Conservation (phyloP, 2,329 filamentous ascomycete genomes). For the Mollisia scopiformis region DNA sequence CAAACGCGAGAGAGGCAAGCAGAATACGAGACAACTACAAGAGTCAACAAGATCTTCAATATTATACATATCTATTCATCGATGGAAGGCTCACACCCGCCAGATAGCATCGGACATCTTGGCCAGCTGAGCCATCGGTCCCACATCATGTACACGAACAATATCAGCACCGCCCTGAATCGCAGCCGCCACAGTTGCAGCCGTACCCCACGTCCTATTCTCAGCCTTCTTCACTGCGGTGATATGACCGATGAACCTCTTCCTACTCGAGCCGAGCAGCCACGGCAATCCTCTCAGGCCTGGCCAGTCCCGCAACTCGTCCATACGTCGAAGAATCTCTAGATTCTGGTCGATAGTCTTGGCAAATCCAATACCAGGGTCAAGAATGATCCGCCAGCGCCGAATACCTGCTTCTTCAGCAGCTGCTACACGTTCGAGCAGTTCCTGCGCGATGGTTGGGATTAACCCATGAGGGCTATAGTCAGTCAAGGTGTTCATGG, state of each 20-base stretch:
- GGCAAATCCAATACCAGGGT: slow-evolving; percentile 93
- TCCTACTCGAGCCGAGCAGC: slow-evolving; percentile 87
- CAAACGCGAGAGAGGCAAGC: too few relatives aligned
- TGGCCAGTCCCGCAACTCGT: slow-evolving; percentile 65
- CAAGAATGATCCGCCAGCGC: slow-evolving; percentile 92
- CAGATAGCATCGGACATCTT: slow-evolving; percentile 95
- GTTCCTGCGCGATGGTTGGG: slow-evolving; percentile 56
- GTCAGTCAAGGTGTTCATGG: slow-evolving; percentile 60
- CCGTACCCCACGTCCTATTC: slow-evolving; percentile 82
- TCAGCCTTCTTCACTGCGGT: slow-evolving; percentile 74
- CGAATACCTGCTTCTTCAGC: slow-evolving; percentile 82
- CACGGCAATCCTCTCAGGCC: slow-evolving; percentile 76
- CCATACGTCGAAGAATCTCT: slow-evolving; percentile 71
- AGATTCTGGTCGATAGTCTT: slow-evolving; percentile 84
- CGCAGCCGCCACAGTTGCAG: slow-evolving; percentile 83
- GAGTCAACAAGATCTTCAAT: not conserved
- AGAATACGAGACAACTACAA: not conserved
- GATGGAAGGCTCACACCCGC: slow-evolving; percentile 47
- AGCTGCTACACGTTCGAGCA: slow-evolving; percentile 64
- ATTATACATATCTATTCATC: not conserved
- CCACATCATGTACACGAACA: slow-evolving; percentile 87
- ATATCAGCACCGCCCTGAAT: slow-evolving; percentile 89
- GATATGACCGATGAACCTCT: slow-evolving; percentile 83
- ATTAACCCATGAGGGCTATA: slow-evolving; percentile 60
- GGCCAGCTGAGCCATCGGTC: slow-evolving; percentile 82